A percentile compares a stretch with the other conserved stretches of the same genome.
These are phyloP conservation scores for Penicillium nucicola DNA, from an alignment of 495 filamentous ascomycete genomes.

Conservation along the genomic window DNA sequence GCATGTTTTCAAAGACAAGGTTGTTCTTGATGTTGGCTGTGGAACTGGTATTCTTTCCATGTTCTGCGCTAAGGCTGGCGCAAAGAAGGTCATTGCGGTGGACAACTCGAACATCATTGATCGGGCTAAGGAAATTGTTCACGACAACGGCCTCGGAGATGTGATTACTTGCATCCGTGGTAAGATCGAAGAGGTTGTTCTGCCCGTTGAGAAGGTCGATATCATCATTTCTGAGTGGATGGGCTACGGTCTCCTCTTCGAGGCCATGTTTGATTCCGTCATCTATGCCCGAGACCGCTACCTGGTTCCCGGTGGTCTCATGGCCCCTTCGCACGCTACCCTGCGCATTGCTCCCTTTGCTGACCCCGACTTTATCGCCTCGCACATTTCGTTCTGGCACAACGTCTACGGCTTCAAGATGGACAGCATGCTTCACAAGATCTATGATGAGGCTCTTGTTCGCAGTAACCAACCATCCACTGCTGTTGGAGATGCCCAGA, in stretches of 20 bases:
- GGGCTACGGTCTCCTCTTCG: conserved; percentile 91
- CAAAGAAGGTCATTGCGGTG: conserved; percentile 85
- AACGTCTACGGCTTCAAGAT: conserved; percentile 57
- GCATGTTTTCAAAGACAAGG: conserved; percentile 83
- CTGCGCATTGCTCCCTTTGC: conserved; percentile 82
- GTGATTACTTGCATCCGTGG: conserved; percentile 79
- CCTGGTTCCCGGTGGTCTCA: conserved; percentile 71
- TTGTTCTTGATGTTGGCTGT: conserved; percentile 90
- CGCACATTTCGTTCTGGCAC: conserved; percentile 69
- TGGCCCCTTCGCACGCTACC: conserved; percentile 88
- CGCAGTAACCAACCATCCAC: conserved; percentile 40
- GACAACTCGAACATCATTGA: conserved; percentile 93
- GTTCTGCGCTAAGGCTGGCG: conserved; percentile 89
- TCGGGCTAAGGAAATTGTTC: conserved; percentile 79
- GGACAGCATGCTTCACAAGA: conserved; percentile 53
- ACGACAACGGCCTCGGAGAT: conserved; percentile 73
- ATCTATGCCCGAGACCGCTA: conserved; percentile 84
- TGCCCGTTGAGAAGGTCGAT: conserved; percentile 81
- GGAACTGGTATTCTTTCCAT: conserved; percentile 92
- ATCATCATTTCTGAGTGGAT: conserved; percentile 98
- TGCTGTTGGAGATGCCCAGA: conserved; percentile 43
- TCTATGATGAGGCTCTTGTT: conserved; percentile 59
- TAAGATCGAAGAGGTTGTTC: conserved; percentile 84
- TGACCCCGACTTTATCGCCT: conserved; percentile 74
- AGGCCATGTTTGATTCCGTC: conserved; percentile 94